Evolutionary conservation across 495 filamentous ascomycete genomes (phyloP).

Genomic region (Aspergillus cavernicola): DNA sequence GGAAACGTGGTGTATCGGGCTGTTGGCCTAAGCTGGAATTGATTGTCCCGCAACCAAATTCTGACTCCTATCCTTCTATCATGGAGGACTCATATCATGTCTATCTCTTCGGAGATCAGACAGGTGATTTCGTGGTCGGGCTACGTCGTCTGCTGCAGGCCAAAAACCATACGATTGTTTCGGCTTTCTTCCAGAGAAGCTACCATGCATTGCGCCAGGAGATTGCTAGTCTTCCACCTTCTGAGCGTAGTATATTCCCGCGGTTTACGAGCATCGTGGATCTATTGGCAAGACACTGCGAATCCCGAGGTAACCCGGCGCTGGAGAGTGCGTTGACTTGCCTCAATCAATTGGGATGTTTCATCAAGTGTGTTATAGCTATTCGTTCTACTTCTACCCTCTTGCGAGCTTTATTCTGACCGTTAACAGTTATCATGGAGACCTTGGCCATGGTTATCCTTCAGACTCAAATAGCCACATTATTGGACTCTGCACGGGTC

Average conservation of each 20-base stretch:
- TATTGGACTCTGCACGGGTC: slow-evolving; percentile 64
- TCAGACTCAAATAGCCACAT: slow-evolving; percentile 42
- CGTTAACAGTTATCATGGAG: slow-evolving; percentile 41
- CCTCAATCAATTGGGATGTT: slow-evolving; percentile 68
- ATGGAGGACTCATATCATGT: slow-evolving; percentile 35
- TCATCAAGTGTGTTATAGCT: slow-evolving; percentile 61
- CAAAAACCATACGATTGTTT: slow-evolving; percentile 61
- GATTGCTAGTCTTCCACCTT: slow-evolving; percentile 54
- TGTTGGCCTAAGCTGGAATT: neutral
- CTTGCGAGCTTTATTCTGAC: neutral
- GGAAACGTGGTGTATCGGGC: neutral
- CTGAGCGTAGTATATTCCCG: slow-evolving; percentile 60
- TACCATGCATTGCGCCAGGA: slow-evolving; percentile 61
- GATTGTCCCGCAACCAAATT: neutral
- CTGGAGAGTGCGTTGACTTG: slow-evolving; percentile 65
- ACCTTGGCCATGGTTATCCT: slow-evolving; percentile 49
- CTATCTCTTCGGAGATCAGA: slow-evolving; percentile 76
- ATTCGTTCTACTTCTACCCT: too few relatives aligned
- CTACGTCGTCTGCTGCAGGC: slow-evolving; percentile 58
- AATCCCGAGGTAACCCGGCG: slow-evolving; percentile 53
- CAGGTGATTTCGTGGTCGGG: slow-evolving; percentile 64
- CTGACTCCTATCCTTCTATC: slow-evolving; percentile 2
- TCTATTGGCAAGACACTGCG: slow-evolving; percentile 64
- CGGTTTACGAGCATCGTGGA: slow-evolving; percentile 66
- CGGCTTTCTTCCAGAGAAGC: slow-evolving; percentile 61